A percentile compares a stretch with the other conserved stretches of the same genome.
Evolutionary conservation across 2,329 filamentous ascomycete genomes (phyloP).

Genomic region (Lecanosticta acicola): DNA sequence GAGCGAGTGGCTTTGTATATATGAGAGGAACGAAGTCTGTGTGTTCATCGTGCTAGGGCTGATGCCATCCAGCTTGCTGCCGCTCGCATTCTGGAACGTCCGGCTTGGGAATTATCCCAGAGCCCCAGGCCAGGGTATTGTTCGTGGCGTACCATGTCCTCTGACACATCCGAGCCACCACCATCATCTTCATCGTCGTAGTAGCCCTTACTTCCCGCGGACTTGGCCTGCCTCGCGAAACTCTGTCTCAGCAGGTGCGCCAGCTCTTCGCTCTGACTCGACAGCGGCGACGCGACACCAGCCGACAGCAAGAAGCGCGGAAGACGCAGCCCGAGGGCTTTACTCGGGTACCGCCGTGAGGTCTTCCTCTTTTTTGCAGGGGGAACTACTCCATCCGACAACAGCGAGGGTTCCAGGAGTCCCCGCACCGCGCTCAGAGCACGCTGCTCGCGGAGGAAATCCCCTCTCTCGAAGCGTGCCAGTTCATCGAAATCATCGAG

Average conservation of each 20-base stretch:
- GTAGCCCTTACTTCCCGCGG: constrained; percentile 1
- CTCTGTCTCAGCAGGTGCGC: constrained; percentile 36
- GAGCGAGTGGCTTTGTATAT: too few relatives aligned
- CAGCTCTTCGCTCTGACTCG: constrained; percentile 40
- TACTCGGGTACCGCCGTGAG: constrained; percentile 40
- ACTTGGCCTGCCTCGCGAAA: constrained; percentile 30
- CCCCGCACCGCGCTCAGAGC: constrained; percentile 16
- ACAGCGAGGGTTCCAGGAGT: background rate
- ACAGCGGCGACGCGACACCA: constrained; percentile 35
- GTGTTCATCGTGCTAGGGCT: background rate
- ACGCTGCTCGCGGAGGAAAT: constrained; percentile 24
- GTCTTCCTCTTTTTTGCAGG: constrained; percentile 19
- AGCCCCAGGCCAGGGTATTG: constrained; percentile 25
- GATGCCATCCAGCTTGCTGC: constrained; percentile 17
- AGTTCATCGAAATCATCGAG: constrained; percentile 32
- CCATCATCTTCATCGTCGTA: constrained; percentile 11
- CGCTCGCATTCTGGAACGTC: constrained; percentile 15
- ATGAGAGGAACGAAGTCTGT: too few relatives aligned
- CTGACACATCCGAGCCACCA: constrained; percentile 14
- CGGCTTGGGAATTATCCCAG: constrained; percentile 19
- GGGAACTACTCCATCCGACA: background rate
- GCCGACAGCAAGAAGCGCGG: constrained; percentile 39
- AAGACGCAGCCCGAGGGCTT: constrained; percentile 35
- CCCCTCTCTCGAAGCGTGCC: constrained; percentile 25
- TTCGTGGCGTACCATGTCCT: constrained; percentile 32